Conservation (phyloP, 768 basidiomycete species). For the Mycena vulgaris region DNA sequence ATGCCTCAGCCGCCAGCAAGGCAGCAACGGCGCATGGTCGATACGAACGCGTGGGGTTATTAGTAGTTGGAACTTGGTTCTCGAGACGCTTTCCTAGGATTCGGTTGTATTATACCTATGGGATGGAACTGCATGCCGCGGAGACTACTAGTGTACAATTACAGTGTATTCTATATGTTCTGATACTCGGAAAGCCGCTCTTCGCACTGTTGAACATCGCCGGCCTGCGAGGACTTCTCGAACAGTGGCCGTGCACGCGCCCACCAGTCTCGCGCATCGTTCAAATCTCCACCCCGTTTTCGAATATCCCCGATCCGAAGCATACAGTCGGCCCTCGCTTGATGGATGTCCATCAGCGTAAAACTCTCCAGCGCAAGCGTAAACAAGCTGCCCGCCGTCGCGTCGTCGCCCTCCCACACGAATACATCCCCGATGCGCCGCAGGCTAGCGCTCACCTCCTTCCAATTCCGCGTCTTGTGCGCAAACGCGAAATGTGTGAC, state of each 20-base stretch:
- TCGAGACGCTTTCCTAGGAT: neutral
- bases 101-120: neutral
- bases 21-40: neutral
- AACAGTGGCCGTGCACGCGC: neutral
- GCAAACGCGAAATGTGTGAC: neutral
- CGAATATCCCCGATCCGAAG: conserved; percentile 3
- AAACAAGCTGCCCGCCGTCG: neutral
- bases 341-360: conserved; percentile 8
- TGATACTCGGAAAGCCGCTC: neutral
- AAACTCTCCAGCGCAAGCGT: neutral
- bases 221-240: conserved; percentile 1
- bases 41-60: neutral
- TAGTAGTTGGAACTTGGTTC: neutral
- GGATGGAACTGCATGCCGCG: neutral
- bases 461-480: neutral
- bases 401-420: neutral
- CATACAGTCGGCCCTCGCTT: neutral
- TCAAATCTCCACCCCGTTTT: neutral
- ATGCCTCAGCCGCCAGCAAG: neutral
- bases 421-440: neutral
- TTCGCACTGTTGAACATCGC: neutral
- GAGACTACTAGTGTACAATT: neutral
- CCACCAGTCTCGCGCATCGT: neutral
- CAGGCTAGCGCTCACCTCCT: neutral
- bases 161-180: neutral